Evolutionary conservation across 495 filamentous ascomycete species (phyloP), one percentile per base, ranked within the genome.

Genomic region (Xylaria sp.): DNA sequence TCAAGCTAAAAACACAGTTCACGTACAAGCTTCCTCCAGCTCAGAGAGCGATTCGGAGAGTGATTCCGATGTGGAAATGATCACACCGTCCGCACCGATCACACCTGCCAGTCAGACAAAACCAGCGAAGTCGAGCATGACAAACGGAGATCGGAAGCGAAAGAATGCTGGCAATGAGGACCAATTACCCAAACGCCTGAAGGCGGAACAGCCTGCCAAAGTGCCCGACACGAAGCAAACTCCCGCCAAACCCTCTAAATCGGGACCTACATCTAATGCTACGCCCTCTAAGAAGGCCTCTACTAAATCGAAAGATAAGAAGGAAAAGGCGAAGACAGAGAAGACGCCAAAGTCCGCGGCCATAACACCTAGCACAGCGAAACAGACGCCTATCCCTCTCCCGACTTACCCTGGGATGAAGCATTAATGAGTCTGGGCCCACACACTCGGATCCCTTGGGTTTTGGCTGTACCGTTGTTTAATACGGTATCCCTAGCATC

Each of bases 361-460:
- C 14, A 64, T 48, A 15, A 43, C 66, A 33, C 24, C 66, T 35
- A 57, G 0, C 6, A 24, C 48, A 5, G 65, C 65, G 24, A 84
- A 81, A 69, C 74, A 80, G 53, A 84, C 83, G 29, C 83, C 83
- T 0, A 67, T 85, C 8, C 71, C 77, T 1, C 75, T 80, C 26
- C 82, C 83, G 0, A 46, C 67, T 11, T 24, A 80, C 71, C 79
- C 79, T 50, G 70, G 74, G 58, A 83, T 80, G 75, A 84, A 72
- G 69, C 75, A 63, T 68, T 77, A 26, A 73, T 74, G 40, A 40
- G 3, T 24, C 3, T 24, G 53, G 5, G 35, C 1, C 26, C 53
- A 31, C 8, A 29, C 55, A 11, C 19, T 43, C 26, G 41, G 26
- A 26, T 26, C n/a, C 33, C 12, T 62, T 53, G 43, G 41, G n/a